Evolutionary conservation across 2,329 filamentous ascomycete species (phyloP), one percentile per base, ranked within the genome.

Genomic region (Fusarium solani-melongenae): DNA sequence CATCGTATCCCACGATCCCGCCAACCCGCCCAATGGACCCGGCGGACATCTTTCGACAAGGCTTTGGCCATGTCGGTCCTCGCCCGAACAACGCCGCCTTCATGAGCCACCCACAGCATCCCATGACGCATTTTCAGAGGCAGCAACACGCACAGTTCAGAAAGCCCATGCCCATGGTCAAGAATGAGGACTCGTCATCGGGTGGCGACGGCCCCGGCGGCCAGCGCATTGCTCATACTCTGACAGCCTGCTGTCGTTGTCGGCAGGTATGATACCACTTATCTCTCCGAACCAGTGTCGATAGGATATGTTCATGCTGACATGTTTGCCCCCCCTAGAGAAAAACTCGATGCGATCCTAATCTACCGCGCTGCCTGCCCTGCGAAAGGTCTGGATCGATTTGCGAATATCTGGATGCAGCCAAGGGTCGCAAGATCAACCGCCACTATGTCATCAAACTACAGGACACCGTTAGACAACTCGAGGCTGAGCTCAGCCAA

Each of bases 311-410:
- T 36, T 60, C 64, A 63, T 70, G 63, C 74, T 78, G 63, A 72
- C 38, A 56, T 49, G 20, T 53, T 63, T 63, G 56, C 22, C 61
- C 31, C 62, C 20, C 41, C 20, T 80, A 97, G 95, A 92, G 96
- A 79, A 99, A 99, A 87, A 98, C 96, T 39, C 89, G 95, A 86
- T 99, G 96, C 86, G 96, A 98, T 83, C 94, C 96, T 5, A 94
- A 93, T 15, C 89, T 99, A 24, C 96, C 96, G 44, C 93, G 93
- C 79, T 99, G 96, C 83, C 89, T 94, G 20, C 95, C 96, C 24
- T 99, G 96, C 85, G 95, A 98, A 84, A 91, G 96, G 76, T 95
- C 94, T 72, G 95, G 95, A 78, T 94, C 95, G 33, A 89, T 91
- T 69, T 99, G 96, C 88, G 96, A 98, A 81, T 99, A 98, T 85